phyloP scores from a whole-genome alignment of 768 basidiomycete species.

The Neoboletus brunneissimus region DNA sequence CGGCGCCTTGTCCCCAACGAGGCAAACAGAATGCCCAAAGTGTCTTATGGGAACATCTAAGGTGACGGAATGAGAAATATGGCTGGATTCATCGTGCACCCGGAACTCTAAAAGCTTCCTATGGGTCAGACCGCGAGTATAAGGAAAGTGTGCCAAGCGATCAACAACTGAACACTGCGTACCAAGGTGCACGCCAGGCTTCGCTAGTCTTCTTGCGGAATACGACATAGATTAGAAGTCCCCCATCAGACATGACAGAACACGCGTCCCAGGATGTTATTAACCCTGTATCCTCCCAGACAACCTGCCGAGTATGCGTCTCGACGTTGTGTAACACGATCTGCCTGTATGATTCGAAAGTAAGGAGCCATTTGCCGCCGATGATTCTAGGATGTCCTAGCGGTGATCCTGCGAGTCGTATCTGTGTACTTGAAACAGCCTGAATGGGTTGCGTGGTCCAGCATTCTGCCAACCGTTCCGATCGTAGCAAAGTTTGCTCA shows the following conservation, averaged over 20 bases:
- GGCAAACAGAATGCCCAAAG: background rate
- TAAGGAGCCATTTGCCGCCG: slow-evolving; percentile 6
- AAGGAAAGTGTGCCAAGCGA: background rate
- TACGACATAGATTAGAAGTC: background rate
- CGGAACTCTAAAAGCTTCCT: slow-evolving; percentile 3
- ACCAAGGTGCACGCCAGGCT: background rate
- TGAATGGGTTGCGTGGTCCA: slow-evolving; percentile 9
- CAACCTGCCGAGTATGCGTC: background rate
- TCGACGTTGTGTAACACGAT: slow-evolving; percentile 1
- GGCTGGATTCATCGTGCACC: background rate
- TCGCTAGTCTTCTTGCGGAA: background rate
- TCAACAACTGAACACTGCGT: background rate
- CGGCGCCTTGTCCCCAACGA: background rate
- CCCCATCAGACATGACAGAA: background rate
- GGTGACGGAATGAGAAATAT: background rate
- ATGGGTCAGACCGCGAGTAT: background rate
- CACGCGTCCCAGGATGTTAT: background rate
- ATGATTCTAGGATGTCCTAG: slow-evolving; percentile 2
- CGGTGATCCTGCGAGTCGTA: background rate
- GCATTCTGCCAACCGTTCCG: slow-evolving; percentile 1
- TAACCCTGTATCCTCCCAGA: slow-evolving; percentile 1
- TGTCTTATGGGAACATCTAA: background rate
- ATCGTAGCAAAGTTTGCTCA: slow-evolving; percentile 2
- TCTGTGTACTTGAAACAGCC: background rate
- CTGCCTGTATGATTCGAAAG: background rate